Evolutionary conservation across 176 grass and related monocot genomes (phyloP), one percentile per base, ranked within the genome.

Genomic region (Bothriochloa decipiens): DNA sequence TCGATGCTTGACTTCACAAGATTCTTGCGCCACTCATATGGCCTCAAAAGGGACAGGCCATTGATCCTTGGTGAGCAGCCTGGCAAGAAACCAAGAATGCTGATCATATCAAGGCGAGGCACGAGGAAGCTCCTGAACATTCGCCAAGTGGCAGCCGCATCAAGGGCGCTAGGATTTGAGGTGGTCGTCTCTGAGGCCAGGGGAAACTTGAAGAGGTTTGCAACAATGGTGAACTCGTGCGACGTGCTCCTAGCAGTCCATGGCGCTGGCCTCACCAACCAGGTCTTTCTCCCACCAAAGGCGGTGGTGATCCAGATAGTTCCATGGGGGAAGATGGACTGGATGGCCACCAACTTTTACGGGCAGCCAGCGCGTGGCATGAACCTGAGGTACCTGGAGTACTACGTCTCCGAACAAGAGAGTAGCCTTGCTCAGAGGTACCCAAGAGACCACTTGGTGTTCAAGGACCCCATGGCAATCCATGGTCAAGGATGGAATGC

Each of bases 281-380:
- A 88, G 42, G 73, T 86, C 7, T 94, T 94, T 42, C 84, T 94
- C 33, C 92, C 92, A 0, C 0, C 79, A 0, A 35, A 67, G 28
- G 92, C 79, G 4, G 85, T 94, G 29, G 49, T 94, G 41, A 50
- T 94, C 28, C 88, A 94, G 81, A 65, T 91, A 10, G 88, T 94
- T 11, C 92, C 92, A 7, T 91, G 88, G 92, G 92, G 88, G 5
- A 88, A 61, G 77, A 94, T 94, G 88, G 92, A 94, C 46, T 94
- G 92, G 92, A 91, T 94, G 92, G 92, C 92, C 18, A 81, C 66
- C 9, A 94, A 94, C 47, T 94, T 91, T 40, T 91, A 94, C 4
- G 92, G 92, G 1, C 60, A 83, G 72, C 92, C 92, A 37, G 92
- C 92, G 1, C 70, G 41, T 29, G 88, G 81, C 32, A 94, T 94